Base-by-base conservation (phyloP, 2,329 filamentous ascomycete species). In the Raffaelea albimanens region DNA sequence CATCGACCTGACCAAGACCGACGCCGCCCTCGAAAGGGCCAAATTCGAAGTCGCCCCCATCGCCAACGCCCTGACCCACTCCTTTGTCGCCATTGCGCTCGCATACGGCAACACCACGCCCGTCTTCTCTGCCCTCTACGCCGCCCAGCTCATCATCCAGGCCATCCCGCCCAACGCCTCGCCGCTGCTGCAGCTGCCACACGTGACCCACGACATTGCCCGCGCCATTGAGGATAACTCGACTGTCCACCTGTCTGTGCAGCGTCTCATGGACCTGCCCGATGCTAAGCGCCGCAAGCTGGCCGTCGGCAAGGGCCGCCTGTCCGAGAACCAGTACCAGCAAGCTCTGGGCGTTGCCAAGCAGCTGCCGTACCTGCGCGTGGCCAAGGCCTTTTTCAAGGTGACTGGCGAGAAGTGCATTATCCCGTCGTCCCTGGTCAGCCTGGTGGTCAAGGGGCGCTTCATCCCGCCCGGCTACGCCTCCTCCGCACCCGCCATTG, bases 311-410 rank as follows among this genome's bases (percentile, higher is more conserved):
- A 72, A 81, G 48, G 75, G 72, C 38, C 81, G 91, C 38, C 70
- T 98, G 34, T 82, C 76, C 4, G 82, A 88, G 55, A 67, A 78
- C 51, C 80, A 96, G 63, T 95, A 95, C 67, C 71, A 79, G 53
- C 76, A 82, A 39, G 85, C 85, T 34, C 73, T 95, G 51, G 67
- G 68, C 42, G 84, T 96, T 25, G 90, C 89, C 23, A 80, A 81
- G 57, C 87, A 96, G 66, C 75, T 98, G 23, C 93, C 93, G 2
- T 78, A 81, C 53, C 74, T 98, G 47, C 78, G 85, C 49, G 81
- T 98, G 11, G 87, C 88, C 60, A 94, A 89, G 69, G 87, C 89
- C 8, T 98, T 95, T 68, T 98, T 98, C 80, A 98, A 98, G 73
- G 94, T 98, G 41, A 83, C 88, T 45, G 93, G 93, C 61, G 94